phyloP scores from a whole-genome alignment of 257 asterid genomes.

The Primulina eburnea region DNA sequence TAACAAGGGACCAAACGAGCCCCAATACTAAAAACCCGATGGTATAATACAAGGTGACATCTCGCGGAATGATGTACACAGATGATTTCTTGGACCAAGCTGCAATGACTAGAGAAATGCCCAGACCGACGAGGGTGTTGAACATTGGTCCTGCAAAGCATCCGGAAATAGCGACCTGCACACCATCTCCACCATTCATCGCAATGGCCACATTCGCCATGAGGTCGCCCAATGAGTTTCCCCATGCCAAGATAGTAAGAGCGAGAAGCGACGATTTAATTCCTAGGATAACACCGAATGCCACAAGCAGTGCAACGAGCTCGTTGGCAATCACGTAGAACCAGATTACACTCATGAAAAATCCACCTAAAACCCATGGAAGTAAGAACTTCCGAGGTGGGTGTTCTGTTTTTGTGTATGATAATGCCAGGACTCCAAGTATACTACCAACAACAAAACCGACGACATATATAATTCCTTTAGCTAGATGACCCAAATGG shows the following conservation, averaged over 20 bases:
- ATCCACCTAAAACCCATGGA: slow-evolving; percentile 78
- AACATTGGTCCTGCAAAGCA: slow-evolving; percentile 90
- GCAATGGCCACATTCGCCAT: slow-evolving; percentile 83
- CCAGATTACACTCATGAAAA: slow-evolving; percentile 79
- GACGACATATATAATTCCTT: slow-evolving; percentile 23
- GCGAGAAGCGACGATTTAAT: slow-evolving; percentile 60
- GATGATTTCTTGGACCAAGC: slow-evolving; percentile 54
- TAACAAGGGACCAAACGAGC: slow-evolving; percentile 62
- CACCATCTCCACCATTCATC: slow-evolving; percentile 50
- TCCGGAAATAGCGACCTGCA: slow-evolving; percentile 84
- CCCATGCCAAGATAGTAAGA: slow-evolving; percentile 78
- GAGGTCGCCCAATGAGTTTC: slow-evolving; percentile 84
- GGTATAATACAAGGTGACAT: slow-evolving; percentile 59
- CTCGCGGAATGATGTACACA: slow-evolving; percentile 51
- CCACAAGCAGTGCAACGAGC: slow-evolving; percentile 64
- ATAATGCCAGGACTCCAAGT: slow-evolving; percentile 50
- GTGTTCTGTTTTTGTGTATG: slow-evolving; percentile 38
- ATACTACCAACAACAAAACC: slow-evolving; percentile 36
- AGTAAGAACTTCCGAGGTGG: slow-evolving; percentile 51
- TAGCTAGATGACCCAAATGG: slow-evolving; percentile 8
- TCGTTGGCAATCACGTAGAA: slow-evolving; percentile 74
- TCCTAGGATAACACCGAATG: slow-evolving; percentile 52
- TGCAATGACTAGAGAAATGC: slow-evolving; percentile 63
- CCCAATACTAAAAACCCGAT: slow-evolving; percentile 53
- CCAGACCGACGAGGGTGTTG: slow-evolving; percentile 70